phyloP scores from a whole-genome alignment of 2,329 filamentous ascomycete species.

The Aspergillus sp. region DNA sequence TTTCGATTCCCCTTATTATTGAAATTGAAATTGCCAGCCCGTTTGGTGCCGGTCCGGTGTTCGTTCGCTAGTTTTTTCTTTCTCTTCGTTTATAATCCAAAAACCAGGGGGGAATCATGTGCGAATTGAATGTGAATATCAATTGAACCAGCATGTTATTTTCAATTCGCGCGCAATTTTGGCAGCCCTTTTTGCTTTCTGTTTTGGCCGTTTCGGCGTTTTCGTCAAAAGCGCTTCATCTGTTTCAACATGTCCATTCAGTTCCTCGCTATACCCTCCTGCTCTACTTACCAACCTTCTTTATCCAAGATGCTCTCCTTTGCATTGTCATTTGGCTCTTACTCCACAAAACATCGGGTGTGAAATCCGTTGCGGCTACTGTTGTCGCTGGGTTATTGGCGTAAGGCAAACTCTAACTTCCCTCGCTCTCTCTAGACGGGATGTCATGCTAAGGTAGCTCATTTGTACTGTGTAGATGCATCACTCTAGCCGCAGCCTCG shows the following conservation, averaged over 20 bases:
- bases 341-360: constrained; percentile 14
- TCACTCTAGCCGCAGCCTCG: constrained; percentile 16
- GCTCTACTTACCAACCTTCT: constrained; percentile 25
- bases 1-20: too few species aligned
- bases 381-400: constrained; percentile 11
- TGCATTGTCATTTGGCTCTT: constrained; percentile 14
- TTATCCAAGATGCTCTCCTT: constrained; percentile 20
- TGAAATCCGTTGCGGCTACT: constrained; percentile 10
- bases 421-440: not conserved
- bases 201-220: constrained; percentile 18
- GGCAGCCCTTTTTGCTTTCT: constrained; percentile 20
- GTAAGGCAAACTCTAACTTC: constrained; percentile 10
- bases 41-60: not conserved
- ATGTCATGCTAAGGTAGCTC: too few species aligned
- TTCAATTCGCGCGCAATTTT: constrained; percentile 11
- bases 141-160: constrained; percentile 12
- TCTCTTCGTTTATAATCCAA: not conserved
- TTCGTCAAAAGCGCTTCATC: constrained; percentile 20
- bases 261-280: constrained; percentile 14
- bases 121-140: not conserved
- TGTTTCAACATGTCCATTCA: constrained; percentile 18
- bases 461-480: constrained; percentile 6
- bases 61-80: not conserved
- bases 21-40: too few species aligned
- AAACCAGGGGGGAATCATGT: not conserved